Evolutionary conservation across 2,329 filamentous ascomycete species (phyloP).

Genomic region (Colletotrichum viniferum): DNA sequence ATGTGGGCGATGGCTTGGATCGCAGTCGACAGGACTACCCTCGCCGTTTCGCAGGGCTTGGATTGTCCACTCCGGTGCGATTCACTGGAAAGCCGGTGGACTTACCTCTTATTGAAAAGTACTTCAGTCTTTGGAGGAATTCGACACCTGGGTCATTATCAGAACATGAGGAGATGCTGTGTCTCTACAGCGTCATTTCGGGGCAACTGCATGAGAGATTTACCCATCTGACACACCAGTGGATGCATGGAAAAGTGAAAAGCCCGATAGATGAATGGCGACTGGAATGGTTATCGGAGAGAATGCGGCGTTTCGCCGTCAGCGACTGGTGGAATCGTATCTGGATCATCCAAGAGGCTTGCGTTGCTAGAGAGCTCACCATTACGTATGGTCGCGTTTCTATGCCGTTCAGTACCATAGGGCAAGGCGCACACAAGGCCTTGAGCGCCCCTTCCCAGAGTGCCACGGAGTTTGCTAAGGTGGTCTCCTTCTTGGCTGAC

Average conservation of each 20-base stretch:
- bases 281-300: no score
- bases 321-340: slow-evolving; percentile 21
- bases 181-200: neutral
- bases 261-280: no score
- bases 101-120: neutral
- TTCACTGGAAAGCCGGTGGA: neutral
- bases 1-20: slow-evolving; percentile 9
- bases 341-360: slow-evolving; percentile 24
- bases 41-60: neutral
- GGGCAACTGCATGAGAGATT: no score
- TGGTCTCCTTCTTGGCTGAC: neutral
- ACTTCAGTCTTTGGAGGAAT: neutral
- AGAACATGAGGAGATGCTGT: slow-evolving; percentile 1
- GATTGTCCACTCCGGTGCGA: neutral
- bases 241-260: no score
- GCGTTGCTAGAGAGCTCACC: slow-evolving; percentile 1
- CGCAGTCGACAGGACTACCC: neutral
- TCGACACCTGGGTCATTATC: neutral
- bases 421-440: no score
- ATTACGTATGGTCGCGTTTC: slow-evolving; percentile 5
- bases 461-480: neutral
- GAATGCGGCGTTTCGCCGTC: neutral
- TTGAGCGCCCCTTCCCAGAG: no score
- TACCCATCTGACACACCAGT: no score
- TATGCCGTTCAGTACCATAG: neutral